Conservation (phyloP, 2,329 filamentous ascomycete genomes). For the Leptodontidium sp. region DNA sequence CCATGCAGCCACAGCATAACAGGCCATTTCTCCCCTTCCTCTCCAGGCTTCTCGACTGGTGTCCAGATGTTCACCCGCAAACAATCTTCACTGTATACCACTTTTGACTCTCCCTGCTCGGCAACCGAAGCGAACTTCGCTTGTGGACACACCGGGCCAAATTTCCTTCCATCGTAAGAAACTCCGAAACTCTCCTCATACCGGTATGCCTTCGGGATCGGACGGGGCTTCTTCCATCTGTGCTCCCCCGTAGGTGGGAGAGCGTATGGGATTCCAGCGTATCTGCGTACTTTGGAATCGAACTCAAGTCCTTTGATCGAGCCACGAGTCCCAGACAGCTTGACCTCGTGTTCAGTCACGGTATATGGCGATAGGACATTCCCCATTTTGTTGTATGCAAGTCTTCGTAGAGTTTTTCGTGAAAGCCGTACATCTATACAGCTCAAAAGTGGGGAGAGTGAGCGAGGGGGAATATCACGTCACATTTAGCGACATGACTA, state of each 20-base stretch:
- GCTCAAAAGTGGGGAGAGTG: background rate
- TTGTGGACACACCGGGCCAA: constrained; percentile 52
- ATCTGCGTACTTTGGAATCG: constrained; percentile 49
- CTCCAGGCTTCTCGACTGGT: constrained; percentile 43
- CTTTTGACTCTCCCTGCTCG: constrained; percentile 33
- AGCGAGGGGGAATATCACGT: background rate
- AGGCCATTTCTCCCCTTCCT: constrained; percentile 27
- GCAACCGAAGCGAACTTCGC: constrained; percentile 41
- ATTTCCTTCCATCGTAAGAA: constrained; percentile 50
- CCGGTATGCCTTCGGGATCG: constrained; percentile 42
- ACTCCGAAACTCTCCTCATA: constrained; percentile 42
- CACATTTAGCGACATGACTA: background rate
- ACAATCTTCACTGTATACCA: constrained; percentile 56
- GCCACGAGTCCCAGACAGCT: constrained; percentile 41
- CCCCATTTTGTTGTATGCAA: constrained; percentile 16
- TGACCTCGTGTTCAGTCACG: constrained; percentile 38
- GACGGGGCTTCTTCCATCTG: constrained; percentile 43
- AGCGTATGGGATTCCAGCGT: constrained; percentile 44
- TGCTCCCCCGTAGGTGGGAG: constrained; percentile 39
- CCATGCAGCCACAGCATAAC: constrained; percentile 53
- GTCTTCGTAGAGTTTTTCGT: too few relatives aligned
- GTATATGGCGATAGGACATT: constrained; percentile 38
- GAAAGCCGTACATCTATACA: background rate
- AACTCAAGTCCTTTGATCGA: constrained; percentile 48
- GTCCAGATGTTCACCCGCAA: constrained; percentile 59